Conservation (phyloP, 2,329 filamentous ascomycete genomes). For the Ceratocystis variospora region DNA sequence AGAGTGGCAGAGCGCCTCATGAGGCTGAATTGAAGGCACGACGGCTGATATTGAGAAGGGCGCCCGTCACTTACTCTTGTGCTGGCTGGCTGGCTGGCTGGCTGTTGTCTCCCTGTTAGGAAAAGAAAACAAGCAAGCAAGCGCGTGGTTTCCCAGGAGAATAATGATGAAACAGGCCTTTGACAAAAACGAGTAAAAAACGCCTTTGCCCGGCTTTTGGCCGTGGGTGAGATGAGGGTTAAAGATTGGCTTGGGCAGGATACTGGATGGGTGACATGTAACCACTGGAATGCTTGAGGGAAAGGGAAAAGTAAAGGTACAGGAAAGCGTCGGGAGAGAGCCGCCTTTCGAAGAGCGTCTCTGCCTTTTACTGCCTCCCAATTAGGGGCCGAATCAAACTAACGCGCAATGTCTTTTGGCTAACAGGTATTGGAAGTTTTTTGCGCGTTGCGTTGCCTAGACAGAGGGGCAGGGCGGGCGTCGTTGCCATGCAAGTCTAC, state of each 20-base stretch:
- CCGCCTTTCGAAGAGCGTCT: background rate
- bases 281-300: background rate
- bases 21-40: background rate
- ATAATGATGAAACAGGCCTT: constrained; percentile 6
- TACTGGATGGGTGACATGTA: background rate
- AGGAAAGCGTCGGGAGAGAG: background rate
- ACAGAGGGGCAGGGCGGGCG: background rate
- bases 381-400: too few relatives aligned
- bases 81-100: background rate
- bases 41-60: background rate
- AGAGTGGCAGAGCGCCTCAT: background rate
- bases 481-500: background rate
- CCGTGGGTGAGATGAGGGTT: background rate
- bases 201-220: background rate
- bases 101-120: background rate
- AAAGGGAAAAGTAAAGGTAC: background rate
- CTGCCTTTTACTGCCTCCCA: background rate
- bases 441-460: constrained; percentile 2
- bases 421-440: background rate
- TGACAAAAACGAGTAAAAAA: background rate
- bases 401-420: background rate
- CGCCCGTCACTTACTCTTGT: background rate
- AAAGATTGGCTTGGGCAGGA: too few relatives aligned
- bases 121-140: background rate
- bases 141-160: constrained; percentile 13